Base-by-base conservation (phyloP, 208 protist genomes). In the Wallacemonas sp. region DNA sequence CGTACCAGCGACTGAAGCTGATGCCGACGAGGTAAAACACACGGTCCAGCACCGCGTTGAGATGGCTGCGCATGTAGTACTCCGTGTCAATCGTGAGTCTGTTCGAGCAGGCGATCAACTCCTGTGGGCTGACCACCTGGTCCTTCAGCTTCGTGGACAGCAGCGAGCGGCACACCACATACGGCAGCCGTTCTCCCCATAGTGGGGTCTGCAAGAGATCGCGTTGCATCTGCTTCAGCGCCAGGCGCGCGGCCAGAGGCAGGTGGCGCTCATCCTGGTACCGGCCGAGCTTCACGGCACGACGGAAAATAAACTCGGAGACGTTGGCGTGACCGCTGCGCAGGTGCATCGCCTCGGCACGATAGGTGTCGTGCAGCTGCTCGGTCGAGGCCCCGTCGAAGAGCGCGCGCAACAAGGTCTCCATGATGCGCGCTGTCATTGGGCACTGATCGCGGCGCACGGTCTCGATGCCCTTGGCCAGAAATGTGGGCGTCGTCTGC, bases 401-500 rank as follows among this genome's bases (percentile, higher is more conserved):
- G 31, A 93, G 78, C 18, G 57, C 28, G 2, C 69, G 71, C 29
- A 96, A 61, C 57, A 93, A 65, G 33, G n/a, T 45, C 5, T 64
- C 49, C 3, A 68, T 39, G 2, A 96, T 18, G 36, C 73, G 57
- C 48, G 67, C 62, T 3, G 91, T 94, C 14, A 75, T 81, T 0
- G 83, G 57, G 81, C 99, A 99, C 71, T 99, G 99, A 82, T 99
- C 99, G 46, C 99, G 88, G 25, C 99, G 93, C 41, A 99, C 98
- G 22, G 89, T 95, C 66, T 99, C 98, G 67, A 99, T 98, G 59
- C 99, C 99, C 74, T 99, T 99, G 50, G 93, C 89, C 70, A 99
- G 95, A 74, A 99, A 98, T 41, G 99, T 95, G 8, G 86, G 87
- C 52, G 97, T 89, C 14, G 85, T 87, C 65, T 98, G 98, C 14